Conservation (phyloP, 495 filamentous ascomycete genomes). For the Penicillium pancosmium region DNA sequence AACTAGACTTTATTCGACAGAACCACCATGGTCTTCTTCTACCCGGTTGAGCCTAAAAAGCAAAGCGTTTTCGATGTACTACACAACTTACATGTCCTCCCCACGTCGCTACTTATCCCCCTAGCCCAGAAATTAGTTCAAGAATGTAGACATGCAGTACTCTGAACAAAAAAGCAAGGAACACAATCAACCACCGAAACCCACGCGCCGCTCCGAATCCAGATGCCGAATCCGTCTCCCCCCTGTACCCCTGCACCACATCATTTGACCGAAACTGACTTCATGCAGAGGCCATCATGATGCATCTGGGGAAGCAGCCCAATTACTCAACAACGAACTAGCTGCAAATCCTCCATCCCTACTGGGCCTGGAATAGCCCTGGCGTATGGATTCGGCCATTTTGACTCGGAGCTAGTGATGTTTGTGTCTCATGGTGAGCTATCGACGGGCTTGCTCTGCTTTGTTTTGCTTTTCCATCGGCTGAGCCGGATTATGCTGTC, state of each 20-base stretch:
- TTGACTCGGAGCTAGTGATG: constrained; percentile 18
- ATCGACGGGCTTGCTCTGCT: not conserved
- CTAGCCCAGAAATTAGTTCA: not conserved
- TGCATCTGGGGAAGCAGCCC: constrained; percentile 33
- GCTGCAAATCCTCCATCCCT: constrained; percentile 11
- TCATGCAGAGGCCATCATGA: constrained; percentile 37
- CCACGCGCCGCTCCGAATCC: too few species aligned
- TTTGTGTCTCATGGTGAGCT: constrained; percentile 20
- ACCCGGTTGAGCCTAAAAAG: not conserved
- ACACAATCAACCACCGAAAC: not conserved
- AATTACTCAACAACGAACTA: constrained; percentile 5
- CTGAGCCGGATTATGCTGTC: not conserved
- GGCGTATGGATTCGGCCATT: constrained; percentile 9
- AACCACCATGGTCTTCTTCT: not conserved
- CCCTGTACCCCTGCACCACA: not conserved
- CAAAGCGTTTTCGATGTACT: not conserved
- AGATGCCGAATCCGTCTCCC: too few species aligned
- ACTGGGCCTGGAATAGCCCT: constrained; percentile 13
- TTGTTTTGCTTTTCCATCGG: not conserved
- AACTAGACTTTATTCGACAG: not conserved
- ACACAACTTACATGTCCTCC: not conserved
- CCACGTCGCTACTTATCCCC: not conserved
- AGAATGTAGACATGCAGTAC: too few species aligned
- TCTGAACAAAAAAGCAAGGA: not conserved
- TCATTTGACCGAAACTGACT: constrained; percentile 16